Conservation (phyloP, 805 yeast genomes). For the Kuraishia cidri region DNA sequence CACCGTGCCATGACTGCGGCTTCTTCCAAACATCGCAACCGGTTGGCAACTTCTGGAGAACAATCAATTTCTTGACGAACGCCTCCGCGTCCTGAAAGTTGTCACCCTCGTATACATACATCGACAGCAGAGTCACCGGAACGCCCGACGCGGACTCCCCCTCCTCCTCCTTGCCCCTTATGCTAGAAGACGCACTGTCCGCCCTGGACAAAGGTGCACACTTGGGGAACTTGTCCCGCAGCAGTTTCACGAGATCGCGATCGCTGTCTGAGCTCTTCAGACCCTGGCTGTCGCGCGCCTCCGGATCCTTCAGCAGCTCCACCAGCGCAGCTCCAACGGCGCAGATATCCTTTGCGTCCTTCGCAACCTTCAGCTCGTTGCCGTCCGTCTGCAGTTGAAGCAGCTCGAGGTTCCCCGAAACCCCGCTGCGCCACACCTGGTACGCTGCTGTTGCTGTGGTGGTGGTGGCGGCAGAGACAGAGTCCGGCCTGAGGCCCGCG, state of each 20-base stretch:
- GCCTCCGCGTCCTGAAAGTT: constrained; percentile 62
- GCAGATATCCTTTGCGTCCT: constrained; percentile 8
- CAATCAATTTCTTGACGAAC: constrained; percentile 30
- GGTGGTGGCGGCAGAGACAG: constrained; percentile 5
- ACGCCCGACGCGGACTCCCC: neutral
- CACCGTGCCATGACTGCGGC: constrained; percentile 81
- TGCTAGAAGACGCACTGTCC: constrained; percentile 1
- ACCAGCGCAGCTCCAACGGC: constrained; percentile 2
- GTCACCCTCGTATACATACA: constrained; percentile 85
- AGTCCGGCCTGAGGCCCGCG: constrained; percentile 33
- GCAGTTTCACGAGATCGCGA: constrained; percentile 2
- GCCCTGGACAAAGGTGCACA: constrained; percentile 8
- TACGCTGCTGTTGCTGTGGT: too few species aligned
- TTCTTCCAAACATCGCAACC: constrained; percentile 22
- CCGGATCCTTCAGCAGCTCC: constrained; percentile 1
- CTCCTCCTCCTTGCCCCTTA: constrained; percentile 1
- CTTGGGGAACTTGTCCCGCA: constrained; percentile 7
- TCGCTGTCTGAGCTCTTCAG: constrained; percentile 4
- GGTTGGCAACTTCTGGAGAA: constrained; percentile 9
- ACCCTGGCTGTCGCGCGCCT: neutral
- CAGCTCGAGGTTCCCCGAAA: constrained; percentile 10
- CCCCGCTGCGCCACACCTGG: constrained; percentile 14
- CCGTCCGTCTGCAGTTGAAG: constrained; percentile 8
- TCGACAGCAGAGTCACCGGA: constrained; percentile 11
- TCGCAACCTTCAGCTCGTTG: constrained; percentile 4